phyloP scores from a whole-genome alignment of 805 yeast species.

The Candida nitratophila region DNA sequence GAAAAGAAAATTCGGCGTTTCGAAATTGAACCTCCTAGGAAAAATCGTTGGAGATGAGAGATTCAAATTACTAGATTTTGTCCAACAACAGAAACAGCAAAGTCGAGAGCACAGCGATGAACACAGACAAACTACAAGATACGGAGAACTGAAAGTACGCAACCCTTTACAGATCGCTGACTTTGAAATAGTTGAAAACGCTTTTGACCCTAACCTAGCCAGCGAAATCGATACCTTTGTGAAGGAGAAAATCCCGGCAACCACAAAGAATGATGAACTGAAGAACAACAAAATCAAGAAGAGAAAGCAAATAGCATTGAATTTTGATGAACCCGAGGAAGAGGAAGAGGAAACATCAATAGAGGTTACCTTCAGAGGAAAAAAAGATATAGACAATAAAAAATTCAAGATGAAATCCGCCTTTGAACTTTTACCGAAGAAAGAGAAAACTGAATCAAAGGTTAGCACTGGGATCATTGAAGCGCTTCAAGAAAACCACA shows the following conservation, averaged over 20 bases:
- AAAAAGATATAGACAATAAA: background rate
- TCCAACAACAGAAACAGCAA: background rate
- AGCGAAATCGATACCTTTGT: background rate
- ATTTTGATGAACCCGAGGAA: conserved; percentile 31
- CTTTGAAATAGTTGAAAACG: background rate
- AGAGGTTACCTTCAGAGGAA: background rate
- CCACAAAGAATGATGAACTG: conserved; percentile 1
- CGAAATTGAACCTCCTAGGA: background rate
- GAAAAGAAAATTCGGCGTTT: background rate
- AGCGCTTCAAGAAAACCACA: background rate
- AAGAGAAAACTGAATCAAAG: conserved; percentile 18
- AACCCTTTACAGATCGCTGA: background rate
- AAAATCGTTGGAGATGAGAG: background rate
- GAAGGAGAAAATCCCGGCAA: background rate
- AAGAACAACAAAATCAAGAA: conserved; percentile 15
- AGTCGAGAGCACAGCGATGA: background rate
- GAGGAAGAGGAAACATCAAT: conserved; percentile 10
- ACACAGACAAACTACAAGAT: background rate
- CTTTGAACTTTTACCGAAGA: conserved; percentile 27
- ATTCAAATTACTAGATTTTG: background rate
- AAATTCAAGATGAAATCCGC: conserved; percentile 33
- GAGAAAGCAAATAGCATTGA: conserved; percentile 26
- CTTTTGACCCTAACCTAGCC: background rate
- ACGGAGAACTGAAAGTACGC: no score
- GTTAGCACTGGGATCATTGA: no score